phyloP scores from a whole-genome alignment of 176 grass and related monocot genomes.

The Aegilops longissima region DNA sequence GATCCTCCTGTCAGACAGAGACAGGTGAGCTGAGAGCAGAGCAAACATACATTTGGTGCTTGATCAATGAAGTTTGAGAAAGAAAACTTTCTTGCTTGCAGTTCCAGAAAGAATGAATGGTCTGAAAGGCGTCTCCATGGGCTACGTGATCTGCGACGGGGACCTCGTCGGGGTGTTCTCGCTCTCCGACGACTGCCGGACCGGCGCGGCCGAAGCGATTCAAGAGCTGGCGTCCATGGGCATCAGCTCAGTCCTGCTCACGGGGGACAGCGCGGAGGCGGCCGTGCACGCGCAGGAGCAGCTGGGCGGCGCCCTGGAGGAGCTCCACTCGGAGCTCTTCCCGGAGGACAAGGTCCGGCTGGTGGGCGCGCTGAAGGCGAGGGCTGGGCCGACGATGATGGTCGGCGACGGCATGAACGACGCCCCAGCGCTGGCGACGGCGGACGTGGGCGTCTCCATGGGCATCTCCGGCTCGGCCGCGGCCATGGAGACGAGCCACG shows the following conservation, averaged over 20 bases:
- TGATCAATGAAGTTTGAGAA: not conserved
- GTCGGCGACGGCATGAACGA: conserved; percentile 88
- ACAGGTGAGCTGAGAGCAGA: conserved; percentile 26
- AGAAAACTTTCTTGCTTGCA: not conserved
- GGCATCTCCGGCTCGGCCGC: conserved; percentile 92
- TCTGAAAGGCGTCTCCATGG: conserved; percentile 40
- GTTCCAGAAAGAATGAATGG: conserved; percentile 14
- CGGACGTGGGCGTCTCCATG: conserved; percentile 77
- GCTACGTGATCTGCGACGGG: conserved; percentile 51
- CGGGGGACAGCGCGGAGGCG: conserved; percentile 59
- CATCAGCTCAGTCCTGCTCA: conserved; percentile 68
- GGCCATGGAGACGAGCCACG: conserved; percentile 89
- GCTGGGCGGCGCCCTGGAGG: conserved; percentile 39
- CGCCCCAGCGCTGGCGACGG: conserved; percentile 61
- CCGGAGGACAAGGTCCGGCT: conserved; percentile 65
- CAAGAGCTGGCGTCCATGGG: conserved; percentile 53
- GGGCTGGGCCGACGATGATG: conserved; percentile 53
- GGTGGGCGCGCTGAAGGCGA: conserved; percentile 29
- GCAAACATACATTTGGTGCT: not conserved
- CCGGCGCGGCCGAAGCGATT: conserved; percentile 51
- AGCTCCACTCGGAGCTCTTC: conserved; percentile 62
- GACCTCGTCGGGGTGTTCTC: conserved; percentile 33
- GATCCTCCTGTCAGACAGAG: conserved; percentile 26
- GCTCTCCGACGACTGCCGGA: conserved; percentile 58
- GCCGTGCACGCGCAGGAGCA: conserved; percentile 49